Evolutionary conservation across 306 rosid species (phyloP), one percentile per base, ranked within the genome.

Genomic region (Sphenostylis stenocarpa): DNA sequence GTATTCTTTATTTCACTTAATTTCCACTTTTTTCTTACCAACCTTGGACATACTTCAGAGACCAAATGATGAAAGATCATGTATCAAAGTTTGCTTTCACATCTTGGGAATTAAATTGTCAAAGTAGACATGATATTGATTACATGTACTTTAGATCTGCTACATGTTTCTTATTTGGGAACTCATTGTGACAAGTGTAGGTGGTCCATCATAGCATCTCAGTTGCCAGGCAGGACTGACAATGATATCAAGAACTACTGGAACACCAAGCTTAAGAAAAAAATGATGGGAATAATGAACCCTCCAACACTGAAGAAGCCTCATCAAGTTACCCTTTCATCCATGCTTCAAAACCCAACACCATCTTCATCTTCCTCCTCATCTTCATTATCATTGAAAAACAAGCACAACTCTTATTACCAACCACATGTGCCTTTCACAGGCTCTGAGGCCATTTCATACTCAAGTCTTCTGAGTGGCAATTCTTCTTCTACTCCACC

Each of bases 181-280:
- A 29, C 39, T 29, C 41, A 15, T 29, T 29, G 41, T 58, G 66
- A 38, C 24, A 51, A 57, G 55, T 87, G 80, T 34, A 94, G 98
- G 86, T 94, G 98, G 98, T 94, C 98, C 71, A 81, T 94, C 24
- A 94, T 94, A 81, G 98, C 98, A 84, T 86, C 93, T 77, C 93
- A 89, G 67, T 74, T 94, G 73, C 91, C 91, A 13, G 96, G 97
- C 2, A 87, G 98, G 72, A 94, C 98, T 3, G 98, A 94, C 82
- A 94, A 94, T 76, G 97, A 94, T 68, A 88, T 94, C 29, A 94
- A 94, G 85, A 94, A 94, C 82, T 89, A 94, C 58, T 94, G 98
- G 98, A 94, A 94, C 91, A 91, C 98, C 23, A 91, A 91, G 79
- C 96, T 94, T 1, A 94, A 91, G 96, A 94, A 91, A 81, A 94